Conservation (phyloP, 768 basidiomycete genomes). For the Collybia nuda region DNA sequence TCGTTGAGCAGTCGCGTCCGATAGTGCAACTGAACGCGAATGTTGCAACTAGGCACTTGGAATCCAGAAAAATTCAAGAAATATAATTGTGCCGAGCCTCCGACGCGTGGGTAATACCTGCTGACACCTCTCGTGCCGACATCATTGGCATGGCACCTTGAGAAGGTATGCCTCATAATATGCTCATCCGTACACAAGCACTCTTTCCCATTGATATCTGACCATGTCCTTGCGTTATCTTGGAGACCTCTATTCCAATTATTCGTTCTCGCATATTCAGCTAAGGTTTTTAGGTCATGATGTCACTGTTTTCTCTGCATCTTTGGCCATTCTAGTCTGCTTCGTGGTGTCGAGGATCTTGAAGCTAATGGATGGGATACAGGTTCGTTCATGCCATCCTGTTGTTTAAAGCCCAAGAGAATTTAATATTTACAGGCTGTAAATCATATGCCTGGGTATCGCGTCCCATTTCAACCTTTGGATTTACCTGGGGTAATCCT, state of each 20-base stretch:
- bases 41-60: too few species aligned
- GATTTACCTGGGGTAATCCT: conserved; percentile 33
- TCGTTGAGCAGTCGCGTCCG: too few species aligned
- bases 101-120: too few species aligned
- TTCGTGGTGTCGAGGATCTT: conserved; percentile 30
- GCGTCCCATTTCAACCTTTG: conserved; percentile 40
- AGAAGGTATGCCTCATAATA: too few species aligned
- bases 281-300: conserved; percentile 14
- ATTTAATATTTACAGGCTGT: conserved; percentile 24
- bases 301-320: conserved; percentile 7
- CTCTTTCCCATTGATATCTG: not conserved
- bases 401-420: not conserved
- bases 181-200: not conserved
- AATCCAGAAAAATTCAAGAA: too few species aligned
- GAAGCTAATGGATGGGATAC: conserved; percentile 26
- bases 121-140: too few species aligned
- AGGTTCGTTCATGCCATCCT: conserved; percentile 21
- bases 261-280: conserved; percentile 3
- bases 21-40: too few species aligned
- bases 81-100: too few species aligned
- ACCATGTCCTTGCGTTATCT: not conserved
- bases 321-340: conserved; percentile 15
- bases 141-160: too few species aligned
- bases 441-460: conserved; percentile 35
- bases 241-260: not conserved